Base-by-base conservation (phyloP, 768 basidiomycete genomes). In the Aureoboletus auriporus region DNA sequence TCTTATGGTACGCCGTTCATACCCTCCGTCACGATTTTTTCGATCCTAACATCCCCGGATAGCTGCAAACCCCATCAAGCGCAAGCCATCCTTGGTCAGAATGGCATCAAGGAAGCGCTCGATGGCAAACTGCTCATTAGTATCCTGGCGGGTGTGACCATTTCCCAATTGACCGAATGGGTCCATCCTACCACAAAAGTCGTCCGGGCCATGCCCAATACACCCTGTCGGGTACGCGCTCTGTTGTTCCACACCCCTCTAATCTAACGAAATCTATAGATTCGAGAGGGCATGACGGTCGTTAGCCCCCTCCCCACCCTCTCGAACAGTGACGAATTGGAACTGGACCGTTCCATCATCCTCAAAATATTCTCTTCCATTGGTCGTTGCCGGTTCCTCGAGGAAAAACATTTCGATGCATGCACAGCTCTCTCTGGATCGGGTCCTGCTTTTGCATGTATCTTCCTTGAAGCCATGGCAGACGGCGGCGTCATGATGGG, bases 401-500 rank as follows among this genome's bases (percentile, higher is more conserved):
- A 97, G 44, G 96, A 99, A 69, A 97, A 94, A 67, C 89, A 98
- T 67, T 99, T 99, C 59, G 95, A 99, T 69, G 94, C 95, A 5
- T 96, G 92, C 65, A 99, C 96, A 0, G 96, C 96, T 10, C 76
- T 99, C 4, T 92, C 90, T 13, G 96, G 94, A 0, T 93, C 92
- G 7, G 96, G 96, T 0, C 96, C 96, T 34, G 96, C 96, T 0
- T 98, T 99, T 68, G 93, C 92, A 1, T 93, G 92, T 57, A 84
- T 98, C 42, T 92, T 98, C 60, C 76, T 99, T 54, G 96, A 99
- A 68, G 95, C 96, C 0, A 96, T 99, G 93, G 87, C 93, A 1
- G 96, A 98, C 66, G 96, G 96, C 26, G 96, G 93, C 38, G 96
- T 98, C 39, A 98, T 99, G 95, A 98, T 98, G 96, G 96, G 96